Evolutionary conservation across 306 rosid species (phyloP).

Genomic region (Quercus dentata): DNA sequence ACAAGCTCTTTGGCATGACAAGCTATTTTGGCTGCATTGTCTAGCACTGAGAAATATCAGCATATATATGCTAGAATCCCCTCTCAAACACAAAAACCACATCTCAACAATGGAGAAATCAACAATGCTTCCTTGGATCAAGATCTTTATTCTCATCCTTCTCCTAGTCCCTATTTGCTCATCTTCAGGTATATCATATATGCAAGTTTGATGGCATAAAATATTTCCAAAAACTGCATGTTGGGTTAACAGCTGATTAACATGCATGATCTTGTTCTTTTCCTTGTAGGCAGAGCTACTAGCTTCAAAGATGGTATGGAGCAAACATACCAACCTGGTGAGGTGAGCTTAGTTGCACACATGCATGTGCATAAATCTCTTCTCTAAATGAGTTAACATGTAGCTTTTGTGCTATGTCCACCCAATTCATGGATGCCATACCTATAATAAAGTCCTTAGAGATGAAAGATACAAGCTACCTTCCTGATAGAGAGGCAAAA

Average conservation of each 20-base stretch:
- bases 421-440: neutral
- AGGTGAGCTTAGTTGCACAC: slow-evolving; percentile 8
- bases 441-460: too few species aligned
- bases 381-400: neutral
- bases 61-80: slow-evolving; percentile 10
- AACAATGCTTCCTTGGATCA: slow-evolving; percentile 33
- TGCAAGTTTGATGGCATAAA: neutral
- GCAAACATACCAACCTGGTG: neutral
- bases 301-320: slow-evolving; percentile 4
- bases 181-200: slow-evolving; percentile 23
- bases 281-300: slow-evolving; percentile 3
- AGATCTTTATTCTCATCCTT: slow-evolving; percentile 23
- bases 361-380: neutral
- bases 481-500: too few species aligned
- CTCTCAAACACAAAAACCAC: slow-evolving; percentile 3
- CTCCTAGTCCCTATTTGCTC: slow-evolving; percentile 19
- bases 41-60: slow-evolving; percentile 28
- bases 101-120: neutral
- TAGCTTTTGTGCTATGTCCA: too few species aligned
- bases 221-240: neutral
- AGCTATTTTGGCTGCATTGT: slow-evolving; percentile 34
- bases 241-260: neutral
- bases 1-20: slow-evolving; percentile 26
- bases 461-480: too few species aligned
- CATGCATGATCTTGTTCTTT: neutral